Conservation (phyloP, 1,284 basidiomycete species). For the Sanghuangporus baumii region DNA sequence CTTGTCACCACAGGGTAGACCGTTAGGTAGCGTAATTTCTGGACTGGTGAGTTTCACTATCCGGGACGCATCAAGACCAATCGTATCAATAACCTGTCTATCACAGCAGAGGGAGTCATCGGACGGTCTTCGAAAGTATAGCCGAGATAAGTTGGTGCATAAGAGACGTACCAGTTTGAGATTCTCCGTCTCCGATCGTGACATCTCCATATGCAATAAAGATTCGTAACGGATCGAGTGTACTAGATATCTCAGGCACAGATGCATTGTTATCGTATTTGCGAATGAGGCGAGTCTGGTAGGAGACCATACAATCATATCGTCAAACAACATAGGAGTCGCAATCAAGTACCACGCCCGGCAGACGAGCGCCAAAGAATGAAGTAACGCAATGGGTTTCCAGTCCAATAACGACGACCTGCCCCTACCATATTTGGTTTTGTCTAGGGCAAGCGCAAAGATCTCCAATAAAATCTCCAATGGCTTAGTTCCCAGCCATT, state of each 20-base stretch:
- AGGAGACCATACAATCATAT: neutral
- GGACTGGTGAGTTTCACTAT: neutral
- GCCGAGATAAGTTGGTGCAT: neutral
- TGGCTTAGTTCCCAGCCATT: too few relatives aligned
- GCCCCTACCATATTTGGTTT: neutral
- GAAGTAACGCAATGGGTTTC: neutral
- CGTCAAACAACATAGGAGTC: neutral
- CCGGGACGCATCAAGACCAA: neutral
- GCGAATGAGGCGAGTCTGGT: neutral
- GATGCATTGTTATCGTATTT: neutral
- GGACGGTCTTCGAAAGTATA: neutral
- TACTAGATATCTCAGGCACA: neutral
- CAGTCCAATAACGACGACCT: neutral
- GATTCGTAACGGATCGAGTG: neutral
- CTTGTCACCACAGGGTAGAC: too few relatives aligned
- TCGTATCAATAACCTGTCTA: neutral
- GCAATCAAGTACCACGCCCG: neutral
- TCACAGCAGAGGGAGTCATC: neutral
- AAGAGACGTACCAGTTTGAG: neutral
- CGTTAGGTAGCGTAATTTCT: neutral
- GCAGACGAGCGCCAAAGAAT: neutral
- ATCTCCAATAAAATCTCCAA: neutral
- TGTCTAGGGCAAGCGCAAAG: neutral
- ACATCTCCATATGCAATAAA: neutral
- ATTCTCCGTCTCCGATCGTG: neutral